Conservation (phyloP, 176 grass and related monocot genomes). For the Aegilops bicornis region DNA sequence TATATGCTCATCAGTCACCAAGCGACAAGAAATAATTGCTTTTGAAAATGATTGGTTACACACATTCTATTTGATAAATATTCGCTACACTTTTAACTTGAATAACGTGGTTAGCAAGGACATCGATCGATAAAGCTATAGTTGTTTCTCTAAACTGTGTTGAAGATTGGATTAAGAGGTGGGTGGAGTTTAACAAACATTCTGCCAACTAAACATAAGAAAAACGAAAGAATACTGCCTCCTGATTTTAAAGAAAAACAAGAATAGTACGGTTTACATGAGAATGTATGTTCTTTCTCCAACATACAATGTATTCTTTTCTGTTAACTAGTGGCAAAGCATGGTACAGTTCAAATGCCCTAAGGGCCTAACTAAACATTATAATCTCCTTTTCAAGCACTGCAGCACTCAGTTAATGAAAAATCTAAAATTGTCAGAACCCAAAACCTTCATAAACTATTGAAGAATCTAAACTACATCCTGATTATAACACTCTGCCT, state of each 20-base stretch:
- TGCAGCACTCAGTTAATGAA: not conserved
- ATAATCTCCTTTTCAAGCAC: not conserved
- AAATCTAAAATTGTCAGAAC: not conserved
- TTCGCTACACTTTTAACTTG: not conserved
- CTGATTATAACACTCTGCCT: not conserved
- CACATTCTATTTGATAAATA: not conserved
- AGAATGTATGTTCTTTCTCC: not conserved
- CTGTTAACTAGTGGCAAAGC: not conserved
- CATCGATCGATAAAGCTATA: not conserved
- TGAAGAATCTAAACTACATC: constrained; percentile 1
- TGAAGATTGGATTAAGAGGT: not conserved
- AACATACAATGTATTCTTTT: not conserved
- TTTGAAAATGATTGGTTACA: not conserved
- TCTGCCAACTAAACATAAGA: not conserved
- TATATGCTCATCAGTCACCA: not conserved
- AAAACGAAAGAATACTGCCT: not conserved
- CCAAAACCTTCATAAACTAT: not conserved
- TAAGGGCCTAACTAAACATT: not conserved
- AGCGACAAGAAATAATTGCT: not conserved
- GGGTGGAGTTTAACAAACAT: not conserved
- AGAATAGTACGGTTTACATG: not conserved
- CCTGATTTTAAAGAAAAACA: not conserved
- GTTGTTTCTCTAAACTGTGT: not conserved
- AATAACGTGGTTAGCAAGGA: not conserved
- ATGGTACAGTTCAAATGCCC: not conserved